Base-by-base conservation (phyloP, 2,329 filamentous ascomycete species). In the Leptographium flavum region DNA sequence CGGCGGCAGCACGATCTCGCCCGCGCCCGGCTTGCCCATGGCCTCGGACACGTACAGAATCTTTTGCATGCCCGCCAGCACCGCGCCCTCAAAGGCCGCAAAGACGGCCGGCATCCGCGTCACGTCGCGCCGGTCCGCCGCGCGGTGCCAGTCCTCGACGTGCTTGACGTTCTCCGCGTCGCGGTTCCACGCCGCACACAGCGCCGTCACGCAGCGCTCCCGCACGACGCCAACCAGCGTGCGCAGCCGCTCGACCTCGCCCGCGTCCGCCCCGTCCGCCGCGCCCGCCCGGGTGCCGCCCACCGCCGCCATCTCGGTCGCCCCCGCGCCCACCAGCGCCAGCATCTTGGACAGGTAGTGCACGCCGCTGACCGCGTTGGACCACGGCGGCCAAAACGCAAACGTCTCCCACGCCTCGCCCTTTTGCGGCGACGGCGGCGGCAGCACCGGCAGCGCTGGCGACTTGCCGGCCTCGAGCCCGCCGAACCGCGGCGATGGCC, bases 321-420 rank as follows among this genome's bases (percentile, higher is more conserved):
- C 85, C 3, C 84, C 88, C 2, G 82, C 82, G n/a, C 90, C 87
- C 4, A 98, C 77, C 3, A 95, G 68, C 1, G 79, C 71, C 21
- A 96, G 68, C 58, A 92, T 81, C 58, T 83, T 87, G 42, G 83
- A 79, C 5, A 98, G 71, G 57, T 94, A 95, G 59, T 94, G 78
- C 2, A 90, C 85, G n/a, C 85, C 90, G 47, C 87, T 93, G 22
- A 96, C 67, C 0, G 88, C 88, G 57, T 95, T 96, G 2, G 87
- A 84, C 64, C 84, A 82, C 0, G 90, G 92, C 4, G 90, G 88
- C 88, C 90, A 96, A 62, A 96, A 98, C 0, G 88, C 90, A 60
- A 92, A 78, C 64, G 90, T 83, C 57, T 96, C 92, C 87, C 87
- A 96, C 0, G 81, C 67, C 54, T 94, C 87, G 6, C 88, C 19